These are phyloP conservation scores for Penicillium sp. DNA, from an alignment of 2,329 filamentous ascomycete genomes.

Conservation along the genomic window DNA sequence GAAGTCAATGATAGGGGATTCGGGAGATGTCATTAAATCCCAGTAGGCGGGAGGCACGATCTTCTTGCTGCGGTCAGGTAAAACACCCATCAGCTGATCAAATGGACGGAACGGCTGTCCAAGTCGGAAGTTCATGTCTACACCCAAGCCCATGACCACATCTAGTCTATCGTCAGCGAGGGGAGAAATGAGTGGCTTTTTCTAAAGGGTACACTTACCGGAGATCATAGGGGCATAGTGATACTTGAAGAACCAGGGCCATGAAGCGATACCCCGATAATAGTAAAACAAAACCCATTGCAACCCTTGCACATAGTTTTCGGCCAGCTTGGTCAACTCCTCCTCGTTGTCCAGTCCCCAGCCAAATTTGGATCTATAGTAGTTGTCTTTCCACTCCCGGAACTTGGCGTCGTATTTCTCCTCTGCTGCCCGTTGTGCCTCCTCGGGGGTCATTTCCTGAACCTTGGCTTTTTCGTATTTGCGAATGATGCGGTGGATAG, in stretches of 20 bases:
- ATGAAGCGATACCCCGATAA: conserved; percentile 94
- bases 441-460: conserved; percentile 76
- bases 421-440: conserved; percentile 78
- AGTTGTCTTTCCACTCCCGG: conserved; percentile 88
- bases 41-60: conserved; percentile 90
- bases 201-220: conserved; percentile 51
- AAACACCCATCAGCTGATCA: conserved; percentile 96
- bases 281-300: conserved; percentile 99
- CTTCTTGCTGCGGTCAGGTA: conserved; percentile 95
- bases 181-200: background rate
- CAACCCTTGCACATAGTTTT: conserved; percentile 96
- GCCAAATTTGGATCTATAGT: conserved; percentile 88
- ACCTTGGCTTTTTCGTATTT: conserved; percentile 90
- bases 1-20: conserved; percentile 95
- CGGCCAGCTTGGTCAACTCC: conserved; percentile 79
- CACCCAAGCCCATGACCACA: conserved; percentile 83
- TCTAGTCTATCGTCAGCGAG: conserved; percentile 56
- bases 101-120: conserved; percentile 94
- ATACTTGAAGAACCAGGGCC: conserved; percentile 97
- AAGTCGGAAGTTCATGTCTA: conserved; percentile 88
- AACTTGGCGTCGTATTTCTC: conserved; percentile 91
- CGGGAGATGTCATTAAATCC: conserved; percentile 85
- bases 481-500: conserved; percentile 82
- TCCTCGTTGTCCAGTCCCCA: conserved; percentile 82
- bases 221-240: conserved; percentile 98